Evolutionary conservation across 1,284 basidiomycete species (phyloP), one percentile per base, ranked within the genome.

Genomic region (Apiotrichum veenhuisii): DNA sequence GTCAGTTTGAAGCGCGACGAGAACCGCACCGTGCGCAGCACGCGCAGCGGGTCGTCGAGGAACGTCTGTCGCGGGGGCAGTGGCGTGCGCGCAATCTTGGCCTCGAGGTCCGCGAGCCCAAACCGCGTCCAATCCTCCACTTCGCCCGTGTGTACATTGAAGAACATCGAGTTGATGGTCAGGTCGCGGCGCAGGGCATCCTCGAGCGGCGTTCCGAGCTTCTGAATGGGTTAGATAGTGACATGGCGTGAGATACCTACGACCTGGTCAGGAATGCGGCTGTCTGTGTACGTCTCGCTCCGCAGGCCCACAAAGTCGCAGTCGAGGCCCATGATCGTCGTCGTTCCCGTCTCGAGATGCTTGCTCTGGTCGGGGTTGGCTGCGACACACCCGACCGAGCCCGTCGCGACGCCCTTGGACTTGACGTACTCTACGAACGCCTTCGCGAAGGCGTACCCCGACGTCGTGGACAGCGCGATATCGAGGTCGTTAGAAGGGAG

Each of bases 341-440:
- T 88, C n/a, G 88, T 88, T 0, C 93, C 95, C 0, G 96, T 98
- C 77, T 98, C 95, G 36, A 99, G 82, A 77, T 98, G 96, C 75
- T 99, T 99, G 54, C 91, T 95, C 78, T 98, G 96, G 47, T 95
- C 91, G 0, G 96, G 95, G 69, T 98, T 98, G 60, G 88, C 87
- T 52, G 89, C 91, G 57, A 99, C 93, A 69, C 87, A 91, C 23
- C 87, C 80, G 15, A 83, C 79, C 23, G 82, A 82, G 52, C 85
- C 84, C 2, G 84, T 83, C 26, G 82, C 64, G 15, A 89, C 72
- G 43, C 82, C 80, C 48, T 75, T 59, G 0, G 84, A 81, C 17
- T 75, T 69, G 64, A 91, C 80, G 69, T 83, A 96, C 23, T 80
- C 77, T 20, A 86, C 83, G 61, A 98, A 86, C 55, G 86, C 81